A percentile compares a stretch with the other conserved stretches of the same genome.
Conservation (phyloP, 352 stramenopile species). For the Phytopythium mirpurense region DNA sequence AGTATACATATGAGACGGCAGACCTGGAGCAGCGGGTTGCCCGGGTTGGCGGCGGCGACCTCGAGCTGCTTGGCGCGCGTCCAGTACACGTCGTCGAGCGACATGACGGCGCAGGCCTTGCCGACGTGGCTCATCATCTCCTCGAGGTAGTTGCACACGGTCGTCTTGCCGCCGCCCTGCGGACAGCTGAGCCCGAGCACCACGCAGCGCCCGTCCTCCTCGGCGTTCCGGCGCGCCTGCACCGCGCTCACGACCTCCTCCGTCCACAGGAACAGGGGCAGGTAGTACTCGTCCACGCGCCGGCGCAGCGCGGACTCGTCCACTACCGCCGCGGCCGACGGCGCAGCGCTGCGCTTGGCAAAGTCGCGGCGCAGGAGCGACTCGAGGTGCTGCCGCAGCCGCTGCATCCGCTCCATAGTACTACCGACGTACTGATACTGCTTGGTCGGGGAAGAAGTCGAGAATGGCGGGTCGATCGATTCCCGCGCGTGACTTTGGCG, state of each 20-base stretch:
- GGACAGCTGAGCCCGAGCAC: conserved; percentile 77
- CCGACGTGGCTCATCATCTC: conserved; percentile 45
- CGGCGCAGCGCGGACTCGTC: conserved; percentile 36
- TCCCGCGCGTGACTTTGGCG: too few relatives aligned
- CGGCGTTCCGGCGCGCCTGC: conserved; percentile 8
- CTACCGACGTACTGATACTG: too few relatives aligned
- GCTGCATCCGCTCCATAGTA: conserved; percentile 22
- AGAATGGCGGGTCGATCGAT: too few relatives aligned
- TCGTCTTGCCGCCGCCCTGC: conserved; percentile 84
- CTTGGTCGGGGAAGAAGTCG: conserved; percentile 1
- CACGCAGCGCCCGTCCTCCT: conserved; percentile 31
- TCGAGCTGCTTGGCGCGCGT: conserved; percentile 56
- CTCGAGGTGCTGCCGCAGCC: conserved; percentile 46
- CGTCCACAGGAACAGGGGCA: conserved; percentile 74
- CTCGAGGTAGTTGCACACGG: conserved; percentile 63
- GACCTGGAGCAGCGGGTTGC: conserved; percentile 79
- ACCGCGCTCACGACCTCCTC: conserved; percentile 39
- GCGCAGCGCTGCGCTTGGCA: conserved; percentile 5
- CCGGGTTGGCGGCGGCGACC: conserved; percentile 47
- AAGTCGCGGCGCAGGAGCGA: conserved; percentile 44
- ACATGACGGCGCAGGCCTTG: conserved; percentile 68
- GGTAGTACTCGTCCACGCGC: conserved; percentile 68
- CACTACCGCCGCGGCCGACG: conserved; percentile 13
- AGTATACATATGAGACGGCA: too few relatives aligned
- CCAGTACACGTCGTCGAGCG: conserved; percentile 83